Evolutionary conservation across 441 rosid genomes (phyloP).

Genomic region (Omphalea diandra): DNA sequence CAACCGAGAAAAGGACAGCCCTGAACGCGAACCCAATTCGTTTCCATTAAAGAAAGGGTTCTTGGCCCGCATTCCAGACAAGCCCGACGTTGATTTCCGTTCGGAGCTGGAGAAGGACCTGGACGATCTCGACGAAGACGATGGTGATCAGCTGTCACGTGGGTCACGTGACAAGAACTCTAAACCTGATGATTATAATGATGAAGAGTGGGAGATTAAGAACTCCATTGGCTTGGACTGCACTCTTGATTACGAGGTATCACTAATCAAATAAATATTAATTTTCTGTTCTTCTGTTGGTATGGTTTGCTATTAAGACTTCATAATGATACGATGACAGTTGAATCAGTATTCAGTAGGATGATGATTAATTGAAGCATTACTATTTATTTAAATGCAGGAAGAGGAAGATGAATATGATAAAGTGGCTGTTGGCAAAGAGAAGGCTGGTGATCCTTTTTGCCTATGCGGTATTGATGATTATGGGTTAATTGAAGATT

Average conservation of each 20-base stretch:
- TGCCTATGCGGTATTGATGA: constrained; percentile 51
- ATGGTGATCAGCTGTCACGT: constrained; percentile 28
- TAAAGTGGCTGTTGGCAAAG: constrained; percentile 75
- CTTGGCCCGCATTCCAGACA: constrained; percentile 4
- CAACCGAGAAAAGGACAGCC: constrained; percentile 41
- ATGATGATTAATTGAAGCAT: too few species aligned
- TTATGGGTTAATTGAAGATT: constrained; percentile 56
- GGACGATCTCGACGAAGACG: constrained; percentile 46
- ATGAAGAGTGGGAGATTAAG: constrained; percentile 89
- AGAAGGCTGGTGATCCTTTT: constrained; percentile 39
- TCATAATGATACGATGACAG: too few species aligned
- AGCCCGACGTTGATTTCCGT: constrained; percentile 2
- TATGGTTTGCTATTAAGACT: too few species aligned
- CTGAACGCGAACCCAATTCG: constrained; percentile 24
- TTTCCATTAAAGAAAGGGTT: constrained; percentile 17
- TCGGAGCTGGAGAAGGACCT: constrained; percentile 51
- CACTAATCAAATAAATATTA: too few species aligned
- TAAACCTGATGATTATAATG: constrained; percentile 64
- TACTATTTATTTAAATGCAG: constrained; percentile 34
- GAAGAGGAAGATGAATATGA: constrained; percentile 85
- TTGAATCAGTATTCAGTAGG: too few species aligned
- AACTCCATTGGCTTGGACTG: constrained; percentile 71
- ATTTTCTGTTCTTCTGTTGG: too few species aligned
- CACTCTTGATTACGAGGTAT: constrained; percentile 82
- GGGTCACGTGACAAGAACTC: constrained; percentile 12